A percentile compares a stretch with the other conserved stretches of the same genome.
phyloP scores from a whole-genome alignment of 2,329 filamentous ascomycete species.

The Colletotrichum sp. region DNA sequence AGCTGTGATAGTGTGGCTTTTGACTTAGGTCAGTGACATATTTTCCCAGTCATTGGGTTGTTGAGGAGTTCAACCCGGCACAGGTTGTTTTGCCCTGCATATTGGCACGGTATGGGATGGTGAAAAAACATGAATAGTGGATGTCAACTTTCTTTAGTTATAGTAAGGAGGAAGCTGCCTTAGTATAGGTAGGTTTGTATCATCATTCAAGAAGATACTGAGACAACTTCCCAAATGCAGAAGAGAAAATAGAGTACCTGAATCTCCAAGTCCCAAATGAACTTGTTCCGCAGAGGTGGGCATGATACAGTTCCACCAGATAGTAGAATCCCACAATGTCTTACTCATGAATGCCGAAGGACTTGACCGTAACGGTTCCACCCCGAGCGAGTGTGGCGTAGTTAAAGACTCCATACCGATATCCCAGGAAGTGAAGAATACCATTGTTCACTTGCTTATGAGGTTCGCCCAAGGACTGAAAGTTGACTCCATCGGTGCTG shows the following conservation, averaged over 20 bases:
- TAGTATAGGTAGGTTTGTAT: neutral
- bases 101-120: too few relatives aligned
- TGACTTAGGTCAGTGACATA: neutral
- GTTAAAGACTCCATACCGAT: neutral
- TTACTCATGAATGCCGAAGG: neutral
- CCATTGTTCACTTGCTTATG: neutral
- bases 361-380: neutral
- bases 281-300: rapidly evolving
- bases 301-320: neutral
- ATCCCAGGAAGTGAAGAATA: neutral
- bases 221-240: rapidly evolving
- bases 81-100: neutral
- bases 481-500: neutral
- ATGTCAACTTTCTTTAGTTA: neutral
- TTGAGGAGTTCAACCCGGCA: neutral
- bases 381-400: neutral
- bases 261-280: neutral
- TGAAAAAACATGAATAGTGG: neutral
- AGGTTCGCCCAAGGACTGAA: neutral
- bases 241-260: rapidly evolving
- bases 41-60: neutral
- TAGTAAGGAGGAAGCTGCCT: neutral
- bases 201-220: rapidly evolving
- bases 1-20: neutral
- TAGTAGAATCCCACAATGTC: neutral